These are phyloP conservation scores for Cladophialophora carrionii DNA, from an alignment of 2,329 filamentous ascomycete species.

Conservation along the genomic window DNA sequence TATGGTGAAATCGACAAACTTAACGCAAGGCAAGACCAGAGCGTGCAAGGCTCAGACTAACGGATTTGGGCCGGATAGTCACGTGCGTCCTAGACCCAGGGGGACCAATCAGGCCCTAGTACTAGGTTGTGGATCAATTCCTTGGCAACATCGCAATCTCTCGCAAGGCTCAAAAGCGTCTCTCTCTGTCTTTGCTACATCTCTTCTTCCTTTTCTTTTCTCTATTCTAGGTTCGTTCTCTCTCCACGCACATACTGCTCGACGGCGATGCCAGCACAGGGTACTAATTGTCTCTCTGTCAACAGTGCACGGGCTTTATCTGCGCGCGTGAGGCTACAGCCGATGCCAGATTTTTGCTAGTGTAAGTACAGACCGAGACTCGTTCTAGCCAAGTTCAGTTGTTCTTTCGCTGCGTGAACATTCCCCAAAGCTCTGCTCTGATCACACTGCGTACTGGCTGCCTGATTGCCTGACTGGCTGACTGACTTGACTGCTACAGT, in stretches of 20 bases:
- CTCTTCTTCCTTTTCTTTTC: neutral
- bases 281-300: neutral
- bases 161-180: neutral
- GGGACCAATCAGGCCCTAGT: neutral
- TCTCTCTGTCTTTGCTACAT: neutral
- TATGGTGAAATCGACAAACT: neutral
- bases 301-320: slow-evolving; percentile 70
- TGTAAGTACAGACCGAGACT: slow-evolving; percentile 43
- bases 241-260: neutral
- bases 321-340: slow-evolving; percentile 78
- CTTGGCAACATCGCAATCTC: neutral
- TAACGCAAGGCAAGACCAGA: neutral
- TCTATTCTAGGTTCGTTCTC: neutral
- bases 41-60: neutral
- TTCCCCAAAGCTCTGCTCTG: no score
- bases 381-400: no score
- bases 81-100: neutral
- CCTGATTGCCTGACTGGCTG: no score
- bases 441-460: no score
- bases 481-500: slow-evolving; percentile 40
- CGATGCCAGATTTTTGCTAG: slow-evolving; percentile 83
- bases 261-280: no score
- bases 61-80: neutral
- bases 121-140: neutral
- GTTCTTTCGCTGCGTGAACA: no score